Evolutionary conservation across 2,329 filamentous ascomycete genomes (phyloP), one percentile per base, ranked within the genome.

Genomic region (Chaetomiaceae sp.): DNA sequence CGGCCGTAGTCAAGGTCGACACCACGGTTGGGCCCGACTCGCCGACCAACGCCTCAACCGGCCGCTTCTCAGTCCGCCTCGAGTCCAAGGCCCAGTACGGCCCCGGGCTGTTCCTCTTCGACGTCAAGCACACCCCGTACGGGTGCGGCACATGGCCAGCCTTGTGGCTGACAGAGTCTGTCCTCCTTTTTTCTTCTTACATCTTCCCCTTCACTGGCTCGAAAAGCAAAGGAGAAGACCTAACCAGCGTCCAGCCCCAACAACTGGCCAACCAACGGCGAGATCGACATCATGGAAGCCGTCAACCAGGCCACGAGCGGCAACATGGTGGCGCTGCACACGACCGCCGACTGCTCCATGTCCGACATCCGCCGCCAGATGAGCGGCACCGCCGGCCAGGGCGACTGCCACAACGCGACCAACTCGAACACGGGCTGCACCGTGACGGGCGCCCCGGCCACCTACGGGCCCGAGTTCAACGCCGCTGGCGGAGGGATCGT

Each of bases 71-170:
- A 0, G 82, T 86, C 14, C 81, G 83, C 14, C 70, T 86, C 52
- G 75, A 81, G 56, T 86, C 83, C 33, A 83, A 80, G 63, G 72
- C 67, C 40, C 77, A 77, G 40, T 87, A 85, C 67, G 68, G 82
- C 62, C 69, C 65, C n/a, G 84, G 83, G 0, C 77, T 87, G n/a
- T 87, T 86, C 69, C 71, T 87, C 62, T 87, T 87, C 62, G 82
- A 87, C 63, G 73, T 87, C 59, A 74, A 77, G 56, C 83, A 86
- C 68, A 80, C 79, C 0, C 84, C 83, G 0, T 80, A 75, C 61
- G 83, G 82, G 38, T 87, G 83, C 63, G 82, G 75, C 3, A 82
- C 77, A 20, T 87, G 81, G 84, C 81, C 82, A 2, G 77, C 85
- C 0, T 74, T 88, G 11, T 88, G 85, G 85, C 72, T 88, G 6